Conservation (phyloP, 2,329 filamentous ascomycete species). For the Aspergillus eucalypticola region DNA sequence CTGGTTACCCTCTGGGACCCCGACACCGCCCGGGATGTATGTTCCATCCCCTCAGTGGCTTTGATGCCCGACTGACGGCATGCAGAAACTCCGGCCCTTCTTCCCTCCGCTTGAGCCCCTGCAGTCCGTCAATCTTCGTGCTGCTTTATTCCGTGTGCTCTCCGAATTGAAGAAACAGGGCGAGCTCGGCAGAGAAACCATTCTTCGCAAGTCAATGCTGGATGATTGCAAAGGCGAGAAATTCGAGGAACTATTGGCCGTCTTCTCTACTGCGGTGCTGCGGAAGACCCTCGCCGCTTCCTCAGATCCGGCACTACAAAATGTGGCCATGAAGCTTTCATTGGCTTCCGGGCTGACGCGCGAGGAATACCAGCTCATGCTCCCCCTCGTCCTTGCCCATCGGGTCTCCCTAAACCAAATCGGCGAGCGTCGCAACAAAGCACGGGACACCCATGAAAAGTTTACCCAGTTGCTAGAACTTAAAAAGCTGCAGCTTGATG, state of each 20-base stretch:
- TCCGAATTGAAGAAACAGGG: slow-evolving; percentile 88
- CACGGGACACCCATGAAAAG: slow-evolving; percentile 59
- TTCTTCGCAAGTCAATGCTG: slow-evolving; percentile 90
- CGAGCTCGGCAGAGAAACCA: slow-evolving; percentile 72
- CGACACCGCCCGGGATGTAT: slow-evolving; percentile 70
- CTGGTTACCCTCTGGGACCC: slow-evolving; percentile 83
- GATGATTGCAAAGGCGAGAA: slow-evolving; percentile 94
- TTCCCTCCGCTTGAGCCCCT: slow-evolving; percentile 88
- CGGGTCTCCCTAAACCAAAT: slow-evolving; percentile 63
- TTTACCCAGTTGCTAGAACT: slow-evolving; percentile 65
- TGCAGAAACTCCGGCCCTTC: slow-evolving; percentile 80
- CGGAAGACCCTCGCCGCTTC: slow-evolving; percentile 62
- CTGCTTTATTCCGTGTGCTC: slow-evolving; percentile 76
- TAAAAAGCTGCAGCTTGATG: slow-evolving; percentile 60
- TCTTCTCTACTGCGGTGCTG: slow-evolving; percentile 81
- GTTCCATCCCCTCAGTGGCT: background rate
- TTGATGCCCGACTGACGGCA: slow-evolving; percentile 9
- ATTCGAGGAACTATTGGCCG: slow-evolving; percentile 79
- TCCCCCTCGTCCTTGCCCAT: slow-evolving; percentile 72
- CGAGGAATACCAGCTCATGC: slow-evolving; percentile 47
- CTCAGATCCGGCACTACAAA: slow-evolving; percentile 42
- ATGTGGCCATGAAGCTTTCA: slow-evolving; percentile 58
- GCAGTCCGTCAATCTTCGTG: slow-evolving; percentile 86
- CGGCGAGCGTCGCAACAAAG: slow-evolving; percentile 61
- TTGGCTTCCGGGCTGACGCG: slow-evolving; percentile 47